Evolutionary conservation across 495 filamentous ascomycete species (phyloP).

Genomic region (Trichoderma erinaceum): DNA sequence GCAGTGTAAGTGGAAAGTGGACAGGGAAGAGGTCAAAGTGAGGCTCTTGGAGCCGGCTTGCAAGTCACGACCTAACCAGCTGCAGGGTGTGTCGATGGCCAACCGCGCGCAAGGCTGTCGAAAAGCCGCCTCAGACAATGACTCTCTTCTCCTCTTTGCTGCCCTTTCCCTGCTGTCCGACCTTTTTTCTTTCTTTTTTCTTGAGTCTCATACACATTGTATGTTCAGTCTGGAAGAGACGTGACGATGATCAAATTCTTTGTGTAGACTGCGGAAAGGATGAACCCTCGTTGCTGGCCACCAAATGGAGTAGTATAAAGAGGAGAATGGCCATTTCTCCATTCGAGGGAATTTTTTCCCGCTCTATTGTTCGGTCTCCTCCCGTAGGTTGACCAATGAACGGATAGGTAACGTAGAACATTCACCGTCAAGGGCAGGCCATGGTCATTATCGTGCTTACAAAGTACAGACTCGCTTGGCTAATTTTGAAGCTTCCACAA

Average conservation of each 20-base stretch:
- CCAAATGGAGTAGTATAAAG: not conserved
- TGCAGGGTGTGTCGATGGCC: not conserved
- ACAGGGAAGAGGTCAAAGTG: not conserved
- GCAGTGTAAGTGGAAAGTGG: not conserved
- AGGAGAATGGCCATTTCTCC: not conserved
- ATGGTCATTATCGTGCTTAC: constrained; percentile 7
- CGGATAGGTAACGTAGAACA: constrained; percentile 1
- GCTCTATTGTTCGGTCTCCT: not conserved
- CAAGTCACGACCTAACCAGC: not conserved
- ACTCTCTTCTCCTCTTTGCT: not conserved
- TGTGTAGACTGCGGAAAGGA: not conserved
- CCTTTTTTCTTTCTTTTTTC: not conserved
- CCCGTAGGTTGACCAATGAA: constrained; percentile 7
- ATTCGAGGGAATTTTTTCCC: constrained; percentile 9
- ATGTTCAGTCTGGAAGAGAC: not conserved
- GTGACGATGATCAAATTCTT: not conserved
- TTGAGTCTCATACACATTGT: not conserved
- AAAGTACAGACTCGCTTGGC: not conserved
- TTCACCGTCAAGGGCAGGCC: not conserved
- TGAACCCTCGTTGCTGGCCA: not conserved
- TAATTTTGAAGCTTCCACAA: not conserved
- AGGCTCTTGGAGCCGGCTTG: not conserved
- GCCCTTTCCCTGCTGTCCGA: not conserved
- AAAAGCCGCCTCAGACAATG: not conserved
- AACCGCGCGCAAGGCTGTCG: constrained; percentile 4